Percentiles rank a stretch among this genome's conserved stretches.
phyloP scores from a whole-genome alignment of 106 monocot species.

The Allium fistulosum region DNA sequence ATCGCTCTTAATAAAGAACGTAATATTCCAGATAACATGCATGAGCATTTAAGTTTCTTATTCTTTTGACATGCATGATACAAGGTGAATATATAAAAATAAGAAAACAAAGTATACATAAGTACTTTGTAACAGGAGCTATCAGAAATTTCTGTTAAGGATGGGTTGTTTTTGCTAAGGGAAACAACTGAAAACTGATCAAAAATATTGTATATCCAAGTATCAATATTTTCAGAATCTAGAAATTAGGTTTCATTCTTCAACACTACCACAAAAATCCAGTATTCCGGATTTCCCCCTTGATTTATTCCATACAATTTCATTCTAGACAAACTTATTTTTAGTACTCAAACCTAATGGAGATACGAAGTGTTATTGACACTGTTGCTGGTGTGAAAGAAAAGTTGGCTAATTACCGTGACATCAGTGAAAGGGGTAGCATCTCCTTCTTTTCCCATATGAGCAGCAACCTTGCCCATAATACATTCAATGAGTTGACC shows the following conservation, averaged over 20 bases:
- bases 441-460: conserved; percentile 99
- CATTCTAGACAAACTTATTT: background rate
- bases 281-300: background rate
- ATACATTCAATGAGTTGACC: conserved; percentile 99
- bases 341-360: background rate
- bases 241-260: background rate
- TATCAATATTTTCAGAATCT: no score
- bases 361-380: background rate
- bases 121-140: no score
- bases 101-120: no score
- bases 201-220: no score
- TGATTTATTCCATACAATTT: background rate
- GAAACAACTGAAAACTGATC: no score
- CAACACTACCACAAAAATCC: background rate
- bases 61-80: no score
- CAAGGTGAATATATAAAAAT: no score
- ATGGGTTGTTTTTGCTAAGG: no score
- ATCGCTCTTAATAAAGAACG: no score
- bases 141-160: no score
- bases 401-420: conserved; percentile 42
- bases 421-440: conserved; percentile 99
- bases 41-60: no score
- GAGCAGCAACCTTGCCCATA: conserved; percentile 99
- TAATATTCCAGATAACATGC: no score
- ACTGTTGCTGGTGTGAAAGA: background rate